These are phyloP conservation scores for Geotrichum bryndzae DNA, from an alignment of 1,139 yeast species.

Conservation along the genomic window DNA sequence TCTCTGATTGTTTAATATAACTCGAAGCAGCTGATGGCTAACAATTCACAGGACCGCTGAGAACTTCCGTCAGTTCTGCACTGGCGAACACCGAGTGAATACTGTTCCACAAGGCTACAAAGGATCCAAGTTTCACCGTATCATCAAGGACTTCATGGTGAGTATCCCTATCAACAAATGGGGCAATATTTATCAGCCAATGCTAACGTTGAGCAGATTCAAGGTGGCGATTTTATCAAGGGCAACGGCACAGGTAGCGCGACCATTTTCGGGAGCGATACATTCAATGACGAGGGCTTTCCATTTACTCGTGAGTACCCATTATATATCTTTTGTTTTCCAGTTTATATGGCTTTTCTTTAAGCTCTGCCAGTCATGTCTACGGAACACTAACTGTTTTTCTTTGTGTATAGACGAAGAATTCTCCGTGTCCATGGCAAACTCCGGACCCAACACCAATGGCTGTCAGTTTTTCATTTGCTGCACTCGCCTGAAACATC, in stretches of 20 bases:
- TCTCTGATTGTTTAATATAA: constrained; percentile 25
- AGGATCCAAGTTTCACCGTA: constrained; percentile 73
- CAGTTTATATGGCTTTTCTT: not conserved
- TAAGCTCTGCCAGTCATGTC: not conserved
- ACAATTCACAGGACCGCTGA: constrained; percentile 38
- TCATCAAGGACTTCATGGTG: constrained; percentile 69
- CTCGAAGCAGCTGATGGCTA: not conserved
- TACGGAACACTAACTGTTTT: not conserved
- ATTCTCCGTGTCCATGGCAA: constrained; percentile 42
- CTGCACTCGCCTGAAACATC: constrained; percentile 29
- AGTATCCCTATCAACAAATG: not conserved
- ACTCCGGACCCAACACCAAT: constrained; percentile 41
- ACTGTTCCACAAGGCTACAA: constrained; percentile 57
- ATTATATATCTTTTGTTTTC: not conserved
- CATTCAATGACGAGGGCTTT: constrained; percentile 85
- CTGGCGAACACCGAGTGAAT: constrained; percentile 44
- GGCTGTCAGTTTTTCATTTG: constrained; percentile 41
- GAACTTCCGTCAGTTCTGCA: constrained; percentile 51
- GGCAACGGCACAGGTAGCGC: constrained; percentile 45
- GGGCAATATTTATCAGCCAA: not conserved
- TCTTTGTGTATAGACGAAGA: constrained; percentile 35
- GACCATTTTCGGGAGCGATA: constrained; percentile 47
- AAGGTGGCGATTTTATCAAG: constrained; percentile 42
- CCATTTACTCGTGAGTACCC: constrained; percentile 51
- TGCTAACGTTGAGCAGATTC: constrained; percentile 26